Evolutionary conservation across 2,329 filamentous ascomycete species (phyloP).

Genomic region (Periconia sp.): DNA sequence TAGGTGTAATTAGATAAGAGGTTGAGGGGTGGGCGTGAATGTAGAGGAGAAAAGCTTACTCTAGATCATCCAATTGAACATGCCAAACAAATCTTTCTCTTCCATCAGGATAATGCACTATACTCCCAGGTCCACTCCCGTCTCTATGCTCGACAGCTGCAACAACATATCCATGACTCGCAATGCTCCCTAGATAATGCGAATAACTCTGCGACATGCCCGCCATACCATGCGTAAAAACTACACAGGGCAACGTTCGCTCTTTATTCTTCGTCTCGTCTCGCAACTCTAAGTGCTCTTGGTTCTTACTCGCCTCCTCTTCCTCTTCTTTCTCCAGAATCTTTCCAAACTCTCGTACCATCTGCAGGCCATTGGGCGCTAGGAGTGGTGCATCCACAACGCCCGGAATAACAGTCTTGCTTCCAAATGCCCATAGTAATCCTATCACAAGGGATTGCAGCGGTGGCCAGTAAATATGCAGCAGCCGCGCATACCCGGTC

Average conservation of each 20-base stretch:
- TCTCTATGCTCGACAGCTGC: conserved; percentile 56
- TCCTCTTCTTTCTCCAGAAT: conserved; percentile 2
- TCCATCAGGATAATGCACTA: conserved; percentile 46
- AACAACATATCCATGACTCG: conserved; percentile 53
- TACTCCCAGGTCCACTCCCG: conserved; percentile 52
- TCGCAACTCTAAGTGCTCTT: conserved; percentile 18
- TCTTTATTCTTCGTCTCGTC: conserved; percentile 19
- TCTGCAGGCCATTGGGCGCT: conserved; percentile 13
- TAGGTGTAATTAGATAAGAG: too few species aligned
- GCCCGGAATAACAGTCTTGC: conserved; percentile 51
- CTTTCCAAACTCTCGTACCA: neutral
- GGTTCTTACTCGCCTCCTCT: conserved; percentile 15
- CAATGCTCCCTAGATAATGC: conserved; percentile 54
- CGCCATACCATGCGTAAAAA: conserved; percentile 57
- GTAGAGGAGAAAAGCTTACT: conserved; percentile 18
- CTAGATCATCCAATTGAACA: conserved; percentile 42
- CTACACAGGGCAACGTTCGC: conserved; percentile 47
- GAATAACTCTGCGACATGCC: conserved; percentile 54
- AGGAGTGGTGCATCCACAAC: conserved; percentile 51
- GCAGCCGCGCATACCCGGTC: conserved; percentile 53
- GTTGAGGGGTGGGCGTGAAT: neutral
- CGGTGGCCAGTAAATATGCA: conserved; percentile 44
- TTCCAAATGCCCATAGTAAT: conserved; percentile 50
- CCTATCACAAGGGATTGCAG: conserved; percentile 48
- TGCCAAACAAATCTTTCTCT: conserved; percentile 45